Conservation (phyloP, 345 rosid species). For the Anastatica hierochuntica region DNA sequence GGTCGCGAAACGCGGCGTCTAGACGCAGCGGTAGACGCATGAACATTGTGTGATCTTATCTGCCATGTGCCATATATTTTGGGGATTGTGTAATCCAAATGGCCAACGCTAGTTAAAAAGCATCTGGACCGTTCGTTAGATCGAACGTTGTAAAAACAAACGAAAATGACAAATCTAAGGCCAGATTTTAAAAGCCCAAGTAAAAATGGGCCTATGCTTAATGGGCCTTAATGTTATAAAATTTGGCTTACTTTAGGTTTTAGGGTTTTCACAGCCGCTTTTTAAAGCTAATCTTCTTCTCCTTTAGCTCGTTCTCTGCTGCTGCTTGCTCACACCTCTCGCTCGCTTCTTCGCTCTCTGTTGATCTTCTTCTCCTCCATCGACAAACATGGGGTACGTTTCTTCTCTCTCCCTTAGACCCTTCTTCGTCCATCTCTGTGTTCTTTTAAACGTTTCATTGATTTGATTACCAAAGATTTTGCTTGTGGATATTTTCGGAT, state of each 20-base stretch:
- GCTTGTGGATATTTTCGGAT: too few species aligned
- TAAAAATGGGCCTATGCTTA: background rate
- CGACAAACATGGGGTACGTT: constrained; percentile 26
- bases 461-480: background rate
- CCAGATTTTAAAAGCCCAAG: background rate
- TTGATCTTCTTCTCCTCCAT: constrained; percentile 10
- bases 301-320: too few species aligned
- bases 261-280: constrained; percentile 24
- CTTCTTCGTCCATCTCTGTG: background rate
- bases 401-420: background rate
- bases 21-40: too few species aligned
- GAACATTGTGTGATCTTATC: too few species aligned
- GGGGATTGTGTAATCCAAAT: too few species aligned
- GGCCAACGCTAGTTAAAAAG: background rate
- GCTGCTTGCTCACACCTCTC: too few species aligned
- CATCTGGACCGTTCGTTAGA: background rate
- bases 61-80: too few species aligned
- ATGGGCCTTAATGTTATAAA: background rate
- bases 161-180: background rate
- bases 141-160: too few species aligned
- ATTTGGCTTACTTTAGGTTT: background rate
- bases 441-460: background rate
- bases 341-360: background rate
- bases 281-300: too few species aligned
- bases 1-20: too few species aligned